Conservation (phyloP, 2,329 filamentous ascomycete genomes). For the Hymenoscyphus fructigenus region DNA sequence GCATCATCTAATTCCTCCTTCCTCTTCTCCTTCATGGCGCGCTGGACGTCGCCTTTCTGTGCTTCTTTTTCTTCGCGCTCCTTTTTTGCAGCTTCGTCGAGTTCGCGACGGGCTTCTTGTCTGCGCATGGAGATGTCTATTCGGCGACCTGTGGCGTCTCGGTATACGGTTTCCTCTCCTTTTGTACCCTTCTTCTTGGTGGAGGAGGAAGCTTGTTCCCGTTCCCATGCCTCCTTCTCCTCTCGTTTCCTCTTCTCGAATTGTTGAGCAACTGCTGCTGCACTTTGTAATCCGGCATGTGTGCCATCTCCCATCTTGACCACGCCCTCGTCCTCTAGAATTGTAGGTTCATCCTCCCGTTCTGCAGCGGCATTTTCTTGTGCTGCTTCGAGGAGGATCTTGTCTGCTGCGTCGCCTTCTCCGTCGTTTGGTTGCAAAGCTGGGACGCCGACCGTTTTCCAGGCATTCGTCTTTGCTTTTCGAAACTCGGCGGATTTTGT, state of each 20-base stretch:
- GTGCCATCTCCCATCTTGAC: constrained; percentile 85
- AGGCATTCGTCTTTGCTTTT: constrained; percentile 73
- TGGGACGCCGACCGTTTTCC: constrained; percentile 65
- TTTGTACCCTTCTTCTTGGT: constrained; percentile 46
- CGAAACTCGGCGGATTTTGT: constrained; percentile 61
- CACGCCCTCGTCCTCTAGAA: constrained; percentile 48
- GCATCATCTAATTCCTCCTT: constrained; percentile 75
- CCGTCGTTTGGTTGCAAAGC: constrained; percentile 33
- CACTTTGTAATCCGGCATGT: constrained; percentile 82
- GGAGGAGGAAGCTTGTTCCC: constrained; percentile 37
- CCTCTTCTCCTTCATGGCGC: constrained; percentile 62
- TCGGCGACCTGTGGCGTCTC: constrained; percentile 90
- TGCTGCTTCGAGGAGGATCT: constrained; percentile 71
- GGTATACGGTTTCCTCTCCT: constrained; percentile 83
- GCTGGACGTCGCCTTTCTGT: constrained; percentile 83
- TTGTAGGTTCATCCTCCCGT: constrained; percentile 50
- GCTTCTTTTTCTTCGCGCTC: constrained; percentile 66
- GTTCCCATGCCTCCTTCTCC: constrained; percentile 55
- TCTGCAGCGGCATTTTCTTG: constrained; percentile 60
- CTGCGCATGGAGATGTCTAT: constrained; percentile 91
- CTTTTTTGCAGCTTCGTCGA: constrained; percentile 66
- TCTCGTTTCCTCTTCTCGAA: constrained; percentile 64
- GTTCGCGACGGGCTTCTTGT: constrained; percentile 78
- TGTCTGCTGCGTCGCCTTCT: constrained; percentile 69
- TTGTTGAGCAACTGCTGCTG: constrained; percentile 71